Evolutionary conservation across 495 filamentous ascomycete genomes (phyloP).

Genomic region (Penicillium chermesinum): DNA sequence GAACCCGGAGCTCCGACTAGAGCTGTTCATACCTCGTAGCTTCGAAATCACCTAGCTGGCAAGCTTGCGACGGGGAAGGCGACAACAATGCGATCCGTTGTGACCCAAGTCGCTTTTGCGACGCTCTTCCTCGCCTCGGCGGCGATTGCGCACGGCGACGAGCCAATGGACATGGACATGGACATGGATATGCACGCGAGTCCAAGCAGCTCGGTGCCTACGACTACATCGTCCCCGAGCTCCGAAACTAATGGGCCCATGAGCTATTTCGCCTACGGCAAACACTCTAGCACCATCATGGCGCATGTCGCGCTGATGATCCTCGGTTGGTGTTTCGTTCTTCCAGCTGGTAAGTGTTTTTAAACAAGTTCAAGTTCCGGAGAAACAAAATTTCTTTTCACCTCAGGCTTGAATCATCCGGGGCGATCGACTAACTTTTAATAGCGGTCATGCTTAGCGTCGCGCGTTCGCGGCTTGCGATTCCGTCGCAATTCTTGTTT

Average conservation of each 20-base stretch:
- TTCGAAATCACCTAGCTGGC: not conserved
- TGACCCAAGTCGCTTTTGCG: slow-evolving; percentile 26
- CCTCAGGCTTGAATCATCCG: not conserved
- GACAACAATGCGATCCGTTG: slow-evolving; percentile 20
- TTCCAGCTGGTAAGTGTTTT: slow-evolving; percentile 81
- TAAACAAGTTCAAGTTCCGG: slow-evolving; percentile 3
- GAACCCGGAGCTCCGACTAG: not conserved
- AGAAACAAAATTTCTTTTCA: too few relatives aligned
- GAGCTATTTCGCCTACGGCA: slow-evolving; percentile 73
- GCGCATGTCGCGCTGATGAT: slow-evolving; percentile 79
- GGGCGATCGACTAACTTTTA: too few relatives aligned
- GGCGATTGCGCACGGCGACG: slow-evolving; percentile 36
- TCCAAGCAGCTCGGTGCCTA: slow-evolving; percentile 28
- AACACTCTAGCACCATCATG: slow-evolving; percentile 62
- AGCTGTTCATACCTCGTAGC: not conserved
- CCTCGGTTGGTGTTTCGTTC: slow-evolving; percentile 73
- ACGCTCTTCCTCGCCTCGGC: slow-evolving; percentile 30
- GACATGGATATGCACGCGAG: slow-evolving; percentile 28
- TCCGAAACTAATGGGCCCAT: slow-evolving; percentile 23
- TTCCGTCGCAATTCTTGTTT: slow-evolving; percentile 73
- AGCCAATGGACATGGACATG: slow-evolving; percentile 33
- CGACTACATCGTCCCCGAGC: slow-evolving; percentile 1
- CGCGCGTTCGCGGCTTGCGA: slow-evolving; percentile 67
- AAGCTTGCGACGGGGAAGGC: slow-evolving; percentile 1
- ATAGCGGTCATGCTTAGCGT: slow-evolving; percentile 84